These are phyloP conservation scores for Cytospora leucostoma DNA, from an alignment of 2,329 filamentous ascomycete genomes.

Conservation along the genomic window DNA sequence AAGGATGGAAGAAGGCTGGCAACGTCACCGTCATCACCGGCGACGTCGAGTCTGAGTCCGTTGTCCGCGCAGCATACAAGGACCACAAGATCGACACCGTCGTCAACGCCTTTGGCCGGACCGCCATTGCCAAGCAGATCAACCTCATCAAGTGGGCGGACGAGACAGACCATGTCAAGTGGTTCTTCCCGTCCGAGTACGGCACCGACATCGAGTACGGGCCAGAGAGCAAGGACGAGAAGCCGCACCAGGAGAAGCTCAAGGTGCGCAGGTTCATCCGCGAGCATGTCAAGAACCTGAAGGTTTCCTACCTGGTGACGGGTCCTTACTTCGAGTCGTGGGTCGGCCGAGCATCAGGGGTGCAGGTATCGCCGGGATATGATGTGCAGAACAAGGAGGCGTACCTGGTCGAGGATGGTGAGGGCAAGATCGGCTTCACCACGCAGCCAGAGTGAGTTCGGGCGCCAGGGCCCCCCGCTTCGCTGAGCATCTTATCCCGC, in stretches of 20 bases:
- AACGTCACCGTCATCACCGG: constrained; percentile 59
- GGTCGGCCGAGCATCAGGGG: constrained; percentile 45
- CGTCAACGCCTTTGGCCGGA: constrained; percentile 64
- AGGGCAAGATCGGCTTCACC: constrained; percentile 65
- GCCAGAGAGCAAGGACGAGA: constrained; percentile 58
- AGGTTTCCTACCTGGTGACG: constrained; percentile 69
- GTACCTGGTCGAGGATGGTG: constrained; percentile 61
- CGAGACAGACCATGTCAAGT: constrained; percentile 52
- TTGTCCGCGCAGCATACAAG: constrained; percentile 58
- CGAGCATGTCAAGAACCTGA: constrained; percentile 53
- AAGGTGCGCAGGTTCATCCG: constrained; percentile 64
- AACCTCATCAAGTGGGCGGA: constrained; percentile 63
- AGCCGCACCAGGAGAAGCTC: constrained; percentile 70
- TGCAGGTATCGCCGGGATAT: constrained; percentile 54
- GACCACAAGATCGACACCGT: constrained; percentile 62
- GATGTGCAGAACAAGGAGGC: constrained; percentile 59
- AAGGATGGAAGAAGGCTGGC: constrained; percentile 44
- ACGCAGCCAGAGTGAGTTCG: constrained; percentile 68
- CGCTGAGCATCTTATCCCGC: too few relatives aligned
- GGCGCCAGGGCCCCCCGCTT: too few relatives aligned
- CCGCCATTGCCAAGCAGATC: constrained; percentile 62
- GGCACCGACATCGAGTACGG: constrained; percentile 66
- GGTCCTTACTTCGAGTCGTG: constrained; percentile 69
- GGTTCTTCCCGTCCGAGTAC: constrained; percentile 70
- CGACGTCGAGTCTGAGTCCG: constrained; percentile 51